Evolutionary conservation across 108 stramenopile genomes (phyloP).

Genomic region (Pseudonitzschia pungens): DNA sequence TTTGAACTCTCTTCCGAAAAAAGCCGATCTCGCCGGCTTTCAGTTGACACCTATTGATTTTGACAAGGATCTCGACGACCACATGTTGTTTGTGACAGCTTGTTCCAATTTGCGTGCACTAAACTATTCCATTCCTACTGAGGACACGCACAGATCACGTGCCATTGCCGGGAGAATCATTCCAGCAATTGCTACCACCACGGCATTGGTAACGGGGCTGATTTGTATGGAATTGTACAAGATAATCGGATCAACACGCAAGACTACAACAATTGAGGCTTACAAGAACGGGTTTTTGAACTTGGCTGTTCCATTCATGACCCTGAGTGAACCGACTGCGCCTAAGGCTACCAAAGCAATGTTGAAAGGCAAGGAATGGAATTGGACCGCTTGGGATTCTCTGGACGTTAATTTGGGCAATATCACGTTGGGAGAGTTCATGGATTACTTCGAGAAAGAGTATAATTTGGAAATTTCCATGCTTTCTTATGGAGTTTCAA

Average conservation of each 20-base stretch:
- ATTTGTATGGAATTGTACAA: conserved; percentile 97
- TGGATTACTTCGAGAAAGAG: conserved; percentile 89
- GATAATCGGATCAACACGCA: conserved; percentile 85
- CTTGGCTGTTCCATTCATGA: conserved; percentile 96
- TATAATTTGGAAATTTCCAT: conserved; percentile 96
- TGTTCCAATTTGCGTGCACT: conserved; percentile 94
- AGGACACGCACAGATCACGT: conserved; percentile 90
- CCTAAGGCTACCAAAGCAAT: conserved; percentile 84
- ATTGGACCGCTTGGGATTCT: conserved; percentile 97
- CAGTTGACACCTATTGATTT: conserved; percentile 91
- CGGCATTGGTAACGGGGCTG: conserved; percentile 92
- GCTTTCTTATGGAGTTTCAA: conserved; percentile 95
- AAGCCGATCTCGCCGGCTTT: conserved; percentile 86
- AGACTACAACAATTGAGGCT: conserved; percentile 87
- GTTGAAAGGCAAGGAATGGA: conserved; percentile 92
- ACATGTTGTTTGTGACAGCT: conserved; percentile 92
- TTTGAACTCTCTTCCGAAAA: conserved; percentile 69
- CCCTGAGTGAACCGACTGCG: conserved; percentile 89
- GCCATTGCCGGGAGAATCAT: conserved; percentile 96
- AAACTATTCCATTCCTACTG: conserved; percentile 92
- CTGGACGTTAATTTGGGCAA: conserved; percentile 86
- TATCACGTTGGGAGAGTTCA: conserved; percentile 90
- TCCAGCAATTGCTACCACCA: conserved; percentile 98
- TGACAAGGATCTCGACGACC: conserved; percentile 94
- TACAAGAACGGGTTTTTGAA: conserved; percentile 96